Evolutionary conservation across 129 eudicot species (phyloP).

Genomic region (Oenanthe sinensis): DNA sequence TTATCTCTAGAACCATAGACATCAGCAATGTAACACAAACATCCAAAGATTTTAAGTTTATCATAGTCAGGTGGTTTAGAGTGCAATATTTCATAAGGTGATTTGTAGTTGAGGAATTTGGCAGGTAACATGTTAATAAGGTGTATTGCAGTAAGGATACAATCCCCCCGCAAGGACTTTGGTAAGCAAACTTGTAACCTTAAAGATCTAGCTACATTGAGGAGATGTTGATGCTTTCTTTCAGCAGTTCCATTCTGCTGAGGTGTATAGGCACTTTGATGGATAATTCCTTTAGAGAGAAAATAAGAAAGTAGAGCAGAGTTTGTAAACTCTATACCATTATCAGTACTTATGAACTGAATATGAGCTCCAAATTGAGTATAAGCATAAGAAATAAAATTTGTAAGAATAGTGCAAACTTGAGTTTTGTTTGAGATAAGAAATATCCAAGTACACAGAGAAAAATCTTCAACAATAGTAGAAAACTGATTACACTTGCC

Average conservation of each 20-base stretch:
- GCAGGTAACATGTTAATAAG: neutral
- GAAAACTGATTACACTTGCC: neutral
- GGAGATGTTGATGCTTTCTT: neutral
- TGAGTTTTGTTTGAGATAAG: constrained; percentile 6
- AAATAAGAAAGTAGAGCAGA: neutral
- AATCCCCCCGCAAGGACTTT: neutral
- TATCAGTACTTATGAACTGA: constrained; percentile 7
- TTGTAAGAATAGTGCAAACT: neutral
- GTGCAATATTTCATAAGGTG: neutral
- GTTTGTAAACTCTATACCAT: constrained; percentile 3
- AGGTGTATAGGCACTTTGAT: neutral
- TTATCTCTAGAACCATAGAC: neutral
- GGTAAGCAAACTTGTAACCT: neutral
- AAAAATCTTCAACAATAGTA: constrained; percentile 16
- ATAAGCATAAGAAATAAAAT: neutral
- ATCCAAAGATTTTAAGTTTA: neutral
- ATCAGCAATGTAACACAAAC: neutral
- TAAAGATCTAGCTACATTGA: neutral
- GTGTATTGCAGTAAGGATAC: neutral
- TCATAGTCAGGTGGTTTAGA: neutral
- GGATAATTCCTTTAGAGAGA: neutral
- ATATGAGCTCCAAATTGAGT: neutral
- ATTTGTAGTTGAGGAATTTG: neutral
- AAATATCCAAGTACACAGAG: neutral
- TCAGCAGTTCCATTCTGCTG: neutral